Percentiles rank a stretch among this genome's conserved stretches.
phyloP scores from a whole-genome alignment of 2,329 filamentous ascomycete genomes.

The Xylariaceae sp. region DNA sequence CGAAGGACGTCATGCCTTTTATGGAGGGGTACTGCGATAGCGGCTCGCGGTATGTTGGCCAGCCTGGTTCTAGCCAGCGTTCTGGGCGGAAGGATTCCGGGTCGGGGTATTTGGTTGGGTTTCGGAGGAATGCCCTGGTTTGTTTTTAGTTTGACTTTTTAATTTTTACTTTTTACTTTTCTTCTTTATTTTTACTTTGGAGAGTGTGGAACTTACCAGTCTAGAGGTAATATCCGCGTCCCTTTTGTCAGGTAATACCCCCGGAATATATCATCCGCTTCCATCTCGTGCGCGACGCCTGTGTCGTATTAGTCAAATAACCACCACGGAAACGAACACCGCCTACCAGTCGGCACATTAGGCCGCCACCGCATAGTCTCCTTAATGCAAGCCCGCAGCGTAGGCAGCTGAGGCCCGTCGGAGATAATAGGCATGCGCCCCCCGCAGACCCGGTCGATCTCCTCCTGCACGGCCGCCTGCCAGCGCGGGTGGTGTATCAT shows the following conservation, averaged over 20 bases:
- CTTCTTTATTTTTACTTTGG: no score
- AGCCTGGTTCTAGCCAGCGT: conserved; percentile 48
- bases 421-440: conserved; percentile 41
- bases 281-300: conserved; percentile 49
- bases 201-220: conserved; percentile 35
- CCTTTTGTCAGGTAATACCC: conserved; percentile 49
- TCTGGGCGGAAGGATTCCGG: conserved; percentile 49
- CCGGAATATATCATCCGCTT: conserved; percentile 47
- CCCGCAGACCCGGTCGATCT: conserved; percentile 43
- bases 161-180: no score
- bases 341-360: conserved; percentile 40
- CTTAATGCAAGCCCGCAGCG: conserved; percentile 45
- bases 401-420: conserved; percentile 41
- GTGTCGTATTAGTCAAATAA: conserved; percentile 13
- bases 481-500: conserved; percentile 48
- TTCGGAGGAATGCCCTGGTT: conserved; percentile 48
- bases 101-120: conserved; percentile 47
- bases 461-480: conserved; percentile 42
- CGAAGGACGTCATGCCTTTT: conserved; percentile 51
- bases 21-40: conserved; percentile 49
- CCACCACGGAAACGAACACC: background rate
- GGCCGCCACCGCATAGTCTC: conserved; percentile 44
- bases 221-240: conserved; percentile 39
- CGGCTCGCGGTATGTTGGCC: conserved; percentile 50
- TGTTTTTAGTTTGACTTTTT: no score